These are phyloP conservation scores for Fragilaria radians DNA, from an alignment of 108 stramenopile species.

Conservation along the genomic window DNA sequence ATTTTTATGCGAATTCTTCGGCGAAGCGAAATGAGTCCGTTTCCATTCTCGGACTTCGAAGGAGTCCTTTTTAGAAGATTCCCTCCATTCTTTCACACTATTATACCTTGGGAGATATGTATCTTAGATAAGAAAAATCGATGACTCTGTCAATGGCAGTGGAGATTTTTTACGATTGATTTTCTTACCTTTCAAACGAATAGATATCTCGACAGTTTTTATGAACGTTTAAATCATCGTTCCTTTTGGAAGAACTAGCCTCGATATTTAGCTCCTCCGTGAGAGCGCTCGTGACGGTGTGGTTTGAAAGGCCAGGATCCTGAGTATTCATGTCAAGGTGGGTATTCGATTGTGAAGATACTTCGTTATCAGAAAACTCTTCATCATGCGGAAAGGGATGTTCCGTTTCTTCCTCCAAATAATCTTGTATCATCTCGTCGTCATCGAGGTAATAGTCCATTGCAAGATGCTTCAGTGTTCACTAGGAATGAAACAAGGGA, in stretches of 20 bases:
- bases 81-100: slow-evolving; percentile 4
- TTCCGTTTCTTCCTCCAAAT: slow-evolving; percentile 29
- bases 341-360: neutral
- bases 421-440: slow-evolving; percentile 52
- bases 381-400: slow-evolving; percentile 21
- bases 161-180: neutral
- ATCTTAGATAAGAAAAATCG: neutral
- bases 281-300: neutral
- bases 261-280: slow-evolving; percentile 5
- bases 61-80: neutral
- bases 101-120: slow-evolving; percentile 10
- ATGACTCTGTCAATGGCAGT: neutral
- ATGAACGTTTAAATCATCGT: neutral
- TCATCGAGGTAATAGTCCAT: slow-evolving; percentile 33
- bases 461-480: no score
- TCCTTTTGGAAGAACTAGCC: neutral
- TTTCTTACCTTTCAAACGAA: slow-evolving; percentile 14
- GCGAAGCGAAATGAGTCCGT: neutral
- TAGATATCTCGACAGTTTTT: neutral
- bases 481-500: no score
- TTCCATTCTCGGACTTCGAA: slow-evolving; percentile 1
- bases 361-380: neutral
- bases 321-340: neutral
- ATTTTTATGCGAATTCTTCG: neutral
- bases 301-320: neutral